Conservation (phyloP, 192 early-diverging fungal genomes). For the Rhizophagus prolifer region DNA sequence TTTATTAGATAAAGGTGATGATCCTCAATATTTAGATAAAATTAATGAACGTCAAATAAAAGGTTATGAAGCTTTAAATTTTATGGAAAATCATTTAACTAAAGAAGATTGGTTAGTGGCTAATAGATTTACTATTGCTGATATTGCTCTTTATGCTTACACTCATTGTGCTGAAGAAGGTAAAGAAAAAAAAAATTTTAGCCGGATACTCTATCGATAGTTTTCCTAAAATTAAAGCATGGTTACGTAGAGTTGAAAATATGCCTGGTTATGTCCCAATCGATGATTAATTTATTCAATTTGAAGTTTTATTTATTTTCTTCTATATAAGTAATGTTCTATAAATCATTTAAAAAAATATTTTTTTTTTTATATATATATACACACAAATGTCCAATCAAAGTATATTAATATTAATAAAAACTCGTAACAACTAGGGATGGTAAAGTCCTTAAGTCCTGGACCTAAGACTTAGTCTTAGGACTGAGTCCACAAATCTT, state of each 20-base stretch:
- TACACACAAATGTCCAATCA: too few relatives aligned
- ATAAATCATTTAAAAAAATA: neutral
- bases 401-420: too few relatives aligned
- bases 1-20: constrained; percentile 11
- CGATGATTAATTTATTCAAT: constrained; percentile 16
- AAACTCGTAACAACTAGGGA: too few relatives aligned
- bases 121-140: constrained; percentile 16
- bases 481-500: too few relatives aligned
- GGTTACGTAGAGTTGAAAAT: constrained; percentile 25
- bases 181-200: neutral
- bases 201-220: constrained; percentile 23
- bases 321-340: neutral
- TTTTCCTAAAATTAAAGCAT: constrained; percentile 18
- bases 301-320: neutral
- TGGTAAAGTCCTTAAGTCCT: too few relatives aligned
- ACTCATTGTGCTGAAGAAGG: constrained; percentile 24
- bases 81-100: constrained; percentile 27
- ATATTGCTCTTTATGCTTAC: constrained; percentile 21
- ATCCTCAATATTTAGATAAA: constrained; percentile 21
- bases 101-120: constrained; percentile 11
- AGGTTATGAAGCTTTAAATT: constrained; percentile 23
- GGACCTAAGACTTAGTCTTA: too few relatives aligned
- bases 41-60: constrained; percentile 13
- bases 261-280: constrained; percentile 18
- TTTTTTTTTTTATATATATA: neutral